Evolutionary conservation across 192 early-diverging fungal genomes (phyloP), one percentile per base, ranked within the genome.

Genomic region (Chytriomyces hyalinus): DNA sequence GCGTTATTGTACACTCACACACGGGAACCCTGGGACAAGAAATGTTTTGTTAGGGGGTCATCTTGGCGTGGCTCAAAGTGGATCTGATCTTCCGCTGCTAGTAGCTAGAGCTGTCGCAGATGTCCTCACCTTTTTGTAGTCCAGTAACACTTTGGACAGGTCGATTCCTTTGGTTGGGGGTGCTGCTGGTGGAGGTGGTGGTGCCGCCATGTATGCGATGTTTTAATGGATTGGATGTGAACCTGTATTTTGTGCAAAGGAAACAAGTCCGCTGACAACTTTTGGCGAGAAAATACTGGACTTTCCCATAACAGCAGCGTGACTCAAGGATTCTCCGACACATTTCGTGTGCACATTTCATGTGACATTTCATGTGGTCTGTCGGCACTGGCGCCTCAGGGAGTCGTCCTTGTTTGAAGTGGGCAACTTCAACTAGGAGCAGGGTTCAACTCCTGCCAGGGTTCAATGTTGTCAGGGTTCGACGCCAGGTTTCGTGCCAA

Each of bases 111-210:
- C 53, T 20, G 53, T n/a, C 13, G 20, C 0, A 13, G 53, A 57
- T n/a, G 53, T n/a, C 53, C 46, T 36, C 66, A 70, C 68, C 49
- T 51, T 43, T 8, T 24, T n/a, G 50, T 70, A 70, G 68, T 70
- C 68, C 47, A 70, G 68, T 4, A 70, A 50, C 15, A 50, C 51
- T 28, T 70, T 70, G 47, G 17, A 22, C 20, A 70, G 17, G 53
- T 70, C 68, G 8, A 70, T n/a, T 49, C 68, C 26, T 24, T n/a
- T 70, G 10, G 49, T 7, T 49, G 11, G 15, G 8, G 7, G 7
- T 15, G 65, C 11, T 9, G 26, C 11, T 67, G 65, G 65, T 26
- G 65, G 28, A 15, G 65, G 43, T 67, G 65, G 65, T 64, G 62
- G 62, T 64, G 62, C 36, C 36, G 36, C 36, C 36, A 36, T 67